phyloP scores from a whole-genome alignment of 2,329 filamentous ascomycete genomes.

The Phaeomoniella chlamydospora region DNA sequence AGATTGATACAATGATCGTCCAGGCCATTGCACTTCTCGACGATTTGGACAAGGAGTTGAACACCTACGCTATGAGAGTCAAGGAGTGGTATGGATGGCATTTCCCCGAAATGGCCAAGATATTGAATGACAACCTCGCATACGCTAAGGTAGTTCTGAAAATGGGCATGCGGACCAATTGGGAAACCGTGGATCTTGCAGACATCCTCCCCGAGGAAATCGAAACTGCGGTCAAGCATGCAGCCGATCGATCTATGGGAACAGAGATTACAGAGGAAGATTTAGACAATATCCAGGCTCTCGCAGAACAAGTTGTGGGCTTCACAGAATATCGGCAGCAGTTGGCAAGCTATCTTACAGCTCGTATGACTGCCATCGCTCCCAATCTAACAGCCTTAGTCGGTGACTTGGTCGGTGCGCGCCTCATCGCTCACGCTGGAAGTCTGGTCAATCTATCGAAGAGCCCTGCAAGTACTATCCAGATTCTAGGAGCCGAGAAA shows the following conservation, averaged over 20 bases:
- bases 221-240: constrained; percentile 78
- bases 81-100: constrained; percentile 99
- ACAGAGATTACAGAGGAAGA: constrained; percentile 91
- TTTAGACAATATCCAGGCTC: constrained; percentile 77
- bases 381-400: constrained; percentile 90
- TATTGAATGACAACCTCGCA: constrained; percentile 91
- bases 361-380: constrained; percentile 91
- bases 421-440: constrained; percentile 86
- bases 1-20: constrained; percentile 99
- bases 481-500: constrained; percentile 97
- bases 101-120: constrained; percentile 95
- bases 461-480: constrained; percentile 85
- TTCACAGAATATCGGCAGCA: constrained; percentile 84
- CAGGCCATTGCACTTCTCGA: constrained; percentile 90
- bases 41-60: constrained; percentile 95
- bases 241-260: constrained; percentile 95
- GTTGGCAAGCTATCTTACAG: constrained; percentile 76
- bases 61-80: constrained; percentile 96
- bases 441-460: constrained; percentile 92
- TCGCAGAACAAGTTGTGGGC: constrained; percentile 84
- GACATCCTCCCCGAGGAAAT: constrained; percentile 93
- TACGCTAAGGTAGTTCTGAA: constrained; percentile 79
- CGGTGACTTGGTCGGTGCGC: constrained; percentile 83
- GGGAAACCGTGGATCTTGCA: constrained; percentile 61
- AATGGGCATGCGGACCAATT: constrained; percentile 79